phyloP scores from a whole-genome alignment of 768 basidiomycete genomes.

The Sistotremastrum niveocremeum region DNA sequence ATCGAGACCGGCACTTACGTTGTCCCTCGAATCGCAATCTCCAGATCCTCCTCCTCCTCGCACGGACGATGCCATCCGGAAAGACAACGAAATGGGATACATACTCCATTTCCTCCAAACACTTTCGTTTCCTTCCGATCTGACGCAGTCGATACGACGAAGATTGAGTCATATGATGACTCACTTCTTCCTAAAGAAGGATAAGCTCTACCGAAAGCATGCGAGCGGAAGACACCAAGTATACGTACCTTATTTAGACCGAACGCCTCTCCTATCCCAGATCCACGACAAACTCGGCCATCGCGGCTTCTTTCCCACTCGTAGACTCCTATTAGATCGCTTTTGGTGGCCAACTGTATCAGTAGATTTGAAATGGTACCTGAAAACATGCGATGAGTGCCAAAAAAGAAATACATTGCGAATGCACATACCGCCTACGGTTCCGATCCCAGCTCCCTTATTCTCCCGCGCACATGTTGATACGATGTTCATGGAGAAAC shows the following conservation, averaged over 20 bases:
- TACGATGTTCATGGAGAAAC: slow-evolving; percentile 4
- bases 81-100: too few species aligned
- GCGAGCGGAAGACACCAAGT: slow-evolving; percentile 6
- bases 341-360: slow-evolving; percentile 21
- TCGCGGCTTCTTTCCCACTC: slow-evolving; percentile 6
- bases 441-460: slow-evolving; percentile 12
- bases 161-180: too few species aligned
- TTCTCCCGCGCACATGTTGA: slow-evolving; percentile 10
- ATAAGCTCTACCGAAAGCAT: slow-evolving; percentile 7
- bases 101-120: too few species aligned
- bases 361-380: slow-evolving; percentile 18
- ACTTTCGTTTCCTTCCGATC: too few species aligned
- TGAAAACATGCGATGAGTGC: slow-evolving; percentile 20
- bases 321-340: slow-evolving; percentile 1
- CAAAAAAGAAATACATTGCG: slow-evolving; percentile 13
- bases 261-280: slow-evolving; percentile 1
- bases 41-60: too few species aligned
- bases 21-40: too few species aligned
- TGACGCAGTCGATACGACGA: too few species aligned
- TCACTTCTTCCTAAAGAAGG: slow-evolving; percentile 4
- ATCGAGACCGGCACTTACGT: too few species aligned
- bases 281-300: slow-evolving; percentile 12
- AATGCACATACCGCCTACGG: slow-evolving; percentile 11
- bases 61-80: too few species aligned
- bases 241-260: slow-evolving; percentile 1